Evolutionary conservation across 495 filamentous ascomycete species (phyloP), one percentile per base, ranked within the genome.

Genomic region (Penicillium cosmopolitanum): DNA sequence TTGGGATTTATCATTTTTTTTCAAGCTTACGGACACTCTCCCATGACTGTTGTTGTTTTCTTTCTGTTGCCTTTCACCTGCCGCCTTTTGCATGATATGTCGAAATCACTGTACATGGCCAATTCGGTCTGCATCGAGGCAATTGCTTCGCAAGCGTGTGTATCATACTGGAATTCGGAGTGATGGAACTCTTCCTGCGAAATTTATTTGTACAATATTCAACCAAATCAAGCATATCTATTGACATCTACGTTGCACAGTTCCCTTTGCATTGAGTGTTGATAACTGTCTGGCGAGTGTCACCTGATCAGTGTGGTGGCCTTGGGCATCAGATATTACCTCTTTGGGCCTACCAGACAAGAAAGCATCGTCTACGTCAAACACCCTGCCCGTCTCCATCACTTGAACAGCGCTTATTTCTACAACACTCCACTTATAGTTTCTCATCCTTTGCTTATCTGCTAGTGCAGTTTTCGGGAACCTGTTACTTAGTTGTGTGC

Each of bases 1-100:
- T 35, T 66, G 73, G 73, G 58, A 71, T 12, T n/a, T 38, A 23
- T 38, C 11, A 38, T 13, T 13, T 73, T 68, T 51, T 35, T 60
- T 43, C 36, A 56, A 53, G 42, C 51, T 57, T 56, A 68, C 42
- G 56, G 67, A 73, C 61, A 70, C 68, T 70, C 66, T 71, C 64
- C 65, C 61, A 60, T 40, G 38, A 56, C 56, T 40, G 57, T 56
- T 61, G 53, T 51, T 25, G 6, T 52, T 40, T 57, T 35, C 55
- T 15, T 51, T 21, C 15, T 33, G 28, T 56, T 31, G 43, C 15
- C 56, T 42, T 57, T 54, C 58, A 57, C 9, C 8, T 40, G 51
- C n/a, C 21, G 13, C 34, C 12, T 23, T 23, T 54, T 52, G 50
- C 16, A 52, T 42, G 51, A 50, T 36, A 35, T 13, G 46, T 25